A percentile compares a stretch with the other conserved stretches of the same genome.
phyloP scores from a whole-genome alignment of 2,329 filamentous ascomycete genomes.

The Plenodomus tracheiphilus region DNA sequence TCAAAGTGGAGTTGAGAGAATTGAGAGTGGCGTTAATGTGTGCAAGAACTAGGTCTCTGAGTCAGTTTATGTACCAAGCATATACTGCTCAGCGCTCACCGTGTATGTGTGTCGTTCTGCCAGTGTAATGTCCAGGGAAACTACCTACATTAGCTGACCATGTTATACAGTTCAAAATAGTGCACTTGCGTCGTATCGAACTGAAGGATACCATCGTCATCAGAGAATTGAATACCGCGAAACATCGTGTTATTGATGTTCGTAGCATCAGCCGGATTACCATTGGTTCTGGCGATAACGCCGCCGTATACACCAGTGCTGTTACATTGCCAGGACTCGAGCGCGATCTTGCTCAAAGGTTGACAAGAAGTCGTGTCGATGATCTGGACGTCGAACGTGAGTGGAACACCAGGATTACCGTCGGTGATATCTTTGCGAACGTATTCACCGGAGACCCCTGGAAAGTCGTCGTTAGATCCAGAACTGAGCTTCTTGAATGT shows the following conservation, averaged over 20 bases:
- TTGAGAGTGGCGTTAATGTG: conserved; percentile 42
- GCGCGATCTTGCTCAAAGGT: conserved; percentile 51
- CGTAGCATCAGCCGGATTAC: conserved; percentile 40
- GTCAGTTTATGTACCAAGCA: not conserved
- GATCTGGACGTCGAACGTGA: conserved; percentile 58
- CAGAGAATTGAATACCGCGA: conserved; percentile 53
- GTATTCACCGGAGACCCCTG: conserved; percentile 55
- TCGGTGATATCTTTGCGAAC: conserved; percentile 55
- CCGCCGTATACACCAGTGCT: conserved; percentile 40
- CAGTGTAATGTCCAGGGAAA: conserved; percentile 49
- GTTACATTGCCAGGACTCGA: conserved; percentile 60
- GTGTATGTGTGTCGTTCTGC: conserved; percentile 32
- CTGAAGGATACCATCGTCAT: conserved; percentile 52
- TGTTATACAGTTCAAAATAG: not conserved
- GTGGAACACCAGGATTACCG: conserved; percentile 52
- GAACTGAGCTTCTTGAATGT: conserved; percentile 52
- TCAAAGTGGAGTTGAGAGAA: conserved; percentile 43
- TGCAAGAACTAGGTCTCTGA: conserved; percentile 31
- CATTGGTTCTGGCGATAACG: conserved; percentile 48
- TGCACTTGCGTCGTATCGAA: conserved; percentile 48
- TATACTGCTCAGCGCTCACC: not conserved
- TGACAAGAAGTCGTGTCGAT: conserved; percentile 60
- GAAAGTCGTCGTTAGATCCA: conserved; percentile 54
- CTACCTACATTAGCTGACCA: not conserved
- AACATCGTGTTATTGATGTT: conserved; percentile 47